Base-by-base conservation (phyloP, 2,329 filamentous ascomycete genomes). In the Penicillium sp. region DNA sequence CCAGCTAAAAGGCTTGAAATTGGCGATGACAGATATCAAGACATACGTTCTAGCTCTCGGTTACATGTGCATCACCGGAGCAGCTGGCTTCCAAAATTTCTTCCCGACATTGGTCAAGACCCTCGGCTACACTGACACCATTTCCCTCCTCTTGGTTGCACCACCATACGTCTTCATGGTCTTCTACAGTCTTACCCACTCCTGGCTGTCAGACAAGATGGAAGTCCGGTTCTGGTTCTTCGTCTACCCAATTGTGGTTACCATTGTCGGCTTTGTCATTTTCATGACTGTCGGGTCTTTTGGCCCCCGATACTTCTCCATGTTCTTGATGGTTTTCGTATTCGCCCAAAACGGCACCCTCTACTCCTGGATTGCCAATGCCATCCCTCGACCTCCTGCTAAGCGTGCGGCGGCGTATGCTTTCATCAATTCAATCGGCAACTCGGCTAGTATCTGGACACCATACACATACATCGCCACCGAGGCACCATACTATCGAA, bases 271-370 rank as follows among this genome's bases (percentile, higher is more conserved):
- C 8, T 82, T 79, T 55, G 65, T 83, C 45, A 71, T 85, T 54
- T 85, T 84, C 72, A 84, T 84, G 79, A 78, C 77, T 6, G 80
- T 78, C 5, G 65, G 75, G 9, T 64, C 64, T 29, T 84, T 85
- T 53, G 82, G 80, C 0, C 76, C 82, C 0, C 77, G 80, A 19
- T 86, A 85, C 72, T 80, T 84, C 70, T 78, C 77, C 24, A 73
- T 84, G 56, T 84, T 84, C 74, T 70, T 84, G 39, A 80, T 84
- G 74, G 77, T 79, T 8, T 83, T 84, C 61, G 77, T 85, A 55
- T 84, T 84, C 62, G 77, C 80, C 16, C 80, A 67, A 33, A 66
- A 66, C 31, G 63, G 59, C 22, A 64, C 64, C 16, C 41, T 67
- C 2, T 67, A 63, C 44, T 67, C 64, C 5, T 67, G 82, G 82